Evolutionary conservation across 148 eudicot species (phyloP), one percentile per base, ranked within the genome.

Genomic region (Rhododendron kiyosumense): DNA sequence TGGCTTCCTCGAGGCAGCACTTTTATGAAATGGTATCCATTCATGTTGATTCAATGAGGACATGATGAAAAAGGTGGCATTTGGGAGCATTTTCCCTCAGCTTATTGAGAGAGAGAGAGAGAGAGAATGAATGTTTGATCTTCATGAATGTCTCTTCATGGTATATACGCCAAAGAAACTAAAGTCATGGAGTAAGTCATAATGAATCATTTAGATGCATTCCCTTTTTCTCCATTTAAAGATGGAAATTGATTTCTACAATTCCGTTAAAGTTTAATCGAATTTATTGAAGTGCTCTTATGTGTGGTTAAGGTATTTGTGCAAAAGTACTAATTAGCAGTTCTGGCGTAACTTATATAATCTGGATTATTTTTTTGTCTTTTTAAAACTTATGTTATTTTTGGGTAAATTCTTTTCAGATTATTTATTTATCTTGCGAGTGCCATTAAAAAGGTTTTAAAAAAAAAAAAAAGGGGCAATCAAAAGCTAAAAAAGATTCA

Each of bases 11-110:
- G 79, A 38, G 32, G 79, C 49, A 74, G 32, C 80, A 84, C 57
- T 84, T 32, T 52, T 63, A 51, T 74, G 81, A 49, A 83, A 71
- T 83, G 81, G 80, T 52, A 84, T 48, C 79, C 32, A 71, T 30
- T 49, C 43, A 28, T 38, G 48, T 83, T 80, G 38, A 51, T 80
- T 80, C 82, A 80, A 80, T 51, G 61, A 80, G 61, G 65, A 28
- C 12, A 84, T 84, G 81, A 84, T 84, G 81, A 52, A 84, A 83
- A 84, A 76, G 81, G 57, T 34, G 81, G 81, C 41, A 36, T 84
- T 84, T 74, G 85, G 85, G 85, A 30, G 24, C 61, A 83, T 69
- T 83, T 83, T 83, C 85, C 46, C 7, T 32, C 69, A 0, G 41
- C 51, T 83, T 75, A 65, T 28, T 11, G 14, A 0, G 61, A 57